These are phyloP conservation scores for Solanum hybrid DNA, from an alignment of 305 asterid genomes.

Conservation along the genomic window DNA sequence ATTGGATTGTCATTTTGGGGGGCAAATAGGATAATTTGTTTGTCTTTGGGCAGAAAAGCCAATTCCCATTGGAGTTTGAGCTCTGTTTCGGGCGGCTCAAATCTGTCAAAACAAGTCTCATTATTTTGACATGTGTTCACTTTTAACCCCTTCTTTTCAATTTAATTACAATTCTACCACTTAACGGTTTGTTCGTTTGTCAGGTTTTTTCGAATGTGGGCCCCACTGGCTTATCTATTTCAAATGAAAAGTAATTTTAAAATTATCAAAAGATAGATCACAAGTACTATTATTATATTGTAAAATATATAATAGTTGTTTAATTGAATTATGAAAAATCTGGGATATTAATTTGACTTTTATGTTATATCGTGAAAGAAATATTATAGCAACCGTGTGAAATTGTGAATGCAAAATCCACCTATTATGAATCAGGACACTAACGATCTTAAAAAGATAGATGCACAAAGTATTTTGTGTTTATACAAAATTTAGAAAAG, in stretches of 20 bases:
- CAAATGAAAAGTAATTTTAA: neutral
- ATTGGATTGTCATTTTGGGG: constrained; percentile 19
- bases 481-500: neutral
- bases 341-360: neutral
- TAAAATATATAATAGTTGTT: neutral
- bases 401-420: neutral
- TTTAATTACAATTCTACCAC: constrained; percentile 15
- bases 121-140: constrained; percentile 15
- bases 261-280: neutral
- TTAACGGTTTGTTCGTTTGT: constrained; percentile 15
- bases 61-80: constrained; percentile 21
- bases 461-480: neutral
- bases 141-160: constrained; percentile 9
- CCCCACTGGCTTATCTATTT: neutral
- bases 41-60: constrained; percentile 17
- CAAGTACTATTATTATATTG: neutral
- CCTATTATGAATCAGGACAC: neutral
- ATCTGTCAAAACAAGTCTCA: constrained; percentile 8
- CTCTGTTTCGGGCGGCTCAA: constrained; percentile 25
- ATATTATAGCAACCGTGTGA: neutral
- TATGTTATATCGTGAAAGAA: neutral
- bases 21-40: constrained; percentile 4
- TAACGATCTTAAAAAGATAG: too few relatives aligned
- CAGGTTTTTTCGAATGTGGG: neutral
- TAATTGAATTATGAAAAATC: neutral